These are phyloP conservation scores for Ogataea ramenticola DNA, from an alignment of 805 yeast genomes.

Conservation along the genomic window DNA sequence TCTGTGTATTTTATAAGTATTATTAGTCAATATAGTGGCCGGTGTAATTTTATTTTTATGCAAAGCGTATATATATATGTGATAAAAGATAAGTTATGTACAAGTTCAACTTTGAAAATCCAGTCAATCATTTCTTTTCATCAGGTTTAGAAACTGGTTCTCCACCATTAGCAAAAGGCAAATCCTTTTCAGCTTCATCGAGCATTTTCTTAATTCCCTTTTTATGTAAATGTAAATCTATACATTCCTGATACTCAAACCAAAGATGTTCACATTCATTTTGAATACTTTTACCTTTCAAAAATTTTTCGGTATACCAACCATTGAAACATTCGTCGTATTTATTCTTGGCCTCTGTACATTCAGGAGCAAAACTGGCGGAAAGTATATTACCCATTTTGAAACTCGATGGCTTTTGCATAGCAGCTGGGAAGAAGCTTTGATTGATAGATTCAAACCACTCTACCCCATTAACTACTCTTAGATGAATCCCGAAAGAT, in stretches of 20 bases:
- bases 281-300: slow-evolving; percentile 51
- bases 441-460: too few relatives aligned
- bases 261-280: slow-evolving; percentile 91
- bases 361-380: slow-evolving; percentile 94
- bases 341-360: slow-evolving; percentile 75
- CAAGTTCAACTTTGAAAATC: too few relatives aligned
- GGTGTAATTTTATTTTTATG: background rate
- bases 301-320: slow-evolving; percentile 89
- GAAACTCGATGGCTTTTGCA: background rate
- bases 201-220: slow-evolving; percentile 77
- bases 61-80: background rate
- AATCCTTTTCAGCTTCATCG: slow-evolving; percentile 84
- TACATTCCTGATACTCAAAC: slow-evolving; percentile 84
- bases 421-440: too few relatives aligned
- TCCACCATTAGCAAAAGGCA: slow-evolving; percentile 77
- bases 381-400: slow-evolving; percentile 69
- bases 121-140: slow-evolving; percentile 2
- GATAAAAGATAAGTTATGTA: too few relatives aligned
- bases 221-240: slow-evolving; percentile 59
- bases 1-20: too few relatives aligned
- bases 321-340: slow-evolving; percentile 91
- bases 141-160: slow-evolving; percentile 17
- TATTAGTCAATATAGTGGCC: background rate
- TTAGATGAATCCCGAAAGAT: too few relatives aligned
- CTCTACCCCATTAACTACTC: too few relatives aligned